Evolutionary conservation across 2,329 filamentous ascomycete species (phyloP), one percentile per base, ranked within the genome.

Genomic region (Penicillium crustosum): DNA sequence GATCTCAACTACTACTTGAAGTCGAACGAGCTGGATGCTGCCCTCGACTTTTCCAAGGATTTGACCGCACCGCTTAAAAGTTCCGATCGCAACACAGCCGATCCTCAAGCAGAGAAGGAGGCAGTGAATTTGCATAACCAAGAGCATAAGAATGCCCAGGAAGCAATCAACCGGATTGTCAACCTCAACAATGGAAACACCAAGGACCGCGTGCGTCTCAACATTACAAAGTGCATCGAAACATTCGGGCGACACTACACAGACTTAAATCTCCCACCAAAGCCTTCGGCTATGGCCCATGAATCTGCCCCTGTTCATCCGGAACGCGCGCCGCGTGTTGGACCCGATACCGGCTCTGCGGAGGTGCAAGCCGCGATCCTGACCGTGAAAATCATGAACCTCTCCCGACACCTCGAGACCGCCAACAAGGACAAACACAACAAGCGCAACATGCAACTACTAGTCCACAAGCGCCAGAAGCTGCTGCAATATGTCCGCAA

Each of bases 351-450:
- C 0, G 94, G 94, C 36, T 96, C 91, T 68, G 91, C 91, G 7
- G 94, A 99, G 78, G 95, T 99, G n/a, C 94, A 99, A 80, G 91
- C 95, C 65, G 93, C 92, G 45, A 95, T 99, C 67, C 77, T 99
- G 73, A 99, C 94, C 3, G 85, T 91, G 57, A 97, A 97, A 83
- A 99, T 99, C 72, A 83, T 91, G 62, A 87, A 89, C 25, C 75
- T 99, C 49, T 88, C 89, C 17, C 82, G 89, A 65, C 87, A 88
- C 64, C 77, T 96, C 51, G 82, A 89, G 69, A 82, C 79, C 42
- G 83, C 86, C 66, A 90, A 89, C 74, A 91, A 89, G 73, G 94
- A 99, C 73, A 96, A 95, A 81, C 85, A 91, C 73, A 97, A 97
- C 79, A 96, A 95, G 84, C 84, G 93, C 59, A 96, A 96, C 76